phyloP scores from a whole-genome alignment of 441 rosid genomes.

The Rhodomyrtus psidioides region DNA sequence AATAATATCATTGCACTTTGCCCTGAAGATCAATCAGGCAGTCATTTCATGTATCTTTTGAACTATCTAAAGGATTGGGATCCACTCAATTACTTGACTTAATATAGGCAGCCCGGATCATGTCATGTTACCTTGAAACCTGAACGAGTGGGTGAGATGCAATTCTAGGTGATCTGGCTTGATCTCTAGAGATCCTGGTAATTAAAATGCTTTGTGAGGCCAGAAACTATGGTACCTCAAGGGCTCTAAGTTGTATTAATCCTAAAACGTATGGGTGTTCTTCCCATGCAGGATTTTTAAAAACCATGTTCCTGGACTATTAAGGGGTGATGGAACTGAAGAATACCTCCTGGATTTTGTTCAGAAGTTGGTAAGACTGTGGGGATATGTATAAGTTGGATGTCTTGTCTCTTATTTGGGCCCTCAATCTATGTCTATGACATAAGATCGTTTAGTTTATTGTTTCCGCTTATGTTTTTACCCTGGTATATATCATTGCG shows the following conservation, averaged over 20 bases:
- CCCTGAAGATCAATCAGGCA: not conserved
- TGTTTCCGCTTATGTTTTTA: not conserved
- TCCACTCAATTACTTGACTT: not conserved
- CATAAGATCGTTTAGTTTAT: not conserved
- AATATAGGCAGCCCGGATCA: not conserved
- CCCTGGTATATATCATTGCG: not conserved
- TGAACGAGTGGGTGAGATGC: not conserved
- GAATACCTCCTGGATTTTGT: constrained; percentile 42
- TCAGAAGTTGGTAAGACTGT: constrained; percentile 56
- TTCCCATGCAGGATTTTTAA: constrained; percentile 69
- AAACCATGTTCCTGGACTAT: constrained; percentile 55
- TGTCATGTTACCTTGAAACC: not conserved
- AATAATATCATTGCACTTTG: not conserved
- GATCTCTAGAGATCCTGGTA: not conserved
- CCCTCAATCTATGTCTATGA: not conserved
- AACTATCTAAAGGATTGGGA: not conserved
- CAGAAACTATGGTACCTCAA: not conserved
- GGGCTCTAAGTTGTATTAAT: not conserved
- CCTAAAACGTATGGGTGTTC: not conserved
- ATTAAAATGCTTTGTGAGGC: not conserved
- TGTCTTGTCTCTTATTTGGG: not conserved
- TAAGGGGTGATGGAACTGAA: constrained; percentile 38
- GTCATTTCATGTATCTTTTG: not conserved
- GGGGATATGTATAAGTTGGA: not conserved
- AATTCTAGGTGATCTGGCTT: not conserved